Base-by-base conservation (phyloP, 2,329 filamentous ascomycete genomes). In the Alternaria longipes region DNA sequence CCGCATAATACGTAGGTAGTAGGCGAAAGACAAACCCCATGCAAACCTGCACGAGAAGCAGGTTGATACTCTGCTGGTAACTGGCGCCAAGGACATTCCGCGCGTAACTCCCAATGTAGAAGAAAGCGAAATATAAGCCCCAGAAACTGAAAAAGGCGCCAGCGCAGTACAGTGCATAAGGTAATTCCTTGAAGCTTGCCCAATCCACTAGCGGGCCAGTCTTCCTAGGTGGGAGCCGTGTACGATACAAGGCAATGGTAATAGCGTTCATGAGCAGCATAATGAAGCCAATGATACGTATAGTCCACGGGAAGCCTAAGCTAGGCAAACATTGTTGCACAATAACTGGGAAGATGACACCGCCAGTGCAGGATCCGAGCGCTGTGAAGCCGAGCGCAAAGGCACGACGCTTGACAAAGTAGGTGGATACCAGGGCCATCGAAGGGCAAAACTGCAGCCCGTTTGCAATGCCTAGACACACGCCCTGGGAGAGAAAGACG, bases 231-330 rank as follows among this genome's bases (percentile, higher is more conserved):
- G 81, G 72, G 5, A 81, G 36, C 73, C 74, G 62, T 70, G 74
- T 62, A 72, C 79, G 49, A 71, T 73, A 76, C 71, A 81, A 67
- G 68, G 76, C 7, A 64, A 76, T 58, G 69, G 65, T 50, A 69
- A 78, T 47, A 72, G 63, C 24, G 59, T 71, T 59, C 71, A 75
- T 79, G 0, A 77, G 81, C 3, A 89, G 68, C 20, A 87, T 85
- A 26, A 91, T 82, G 55, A 91, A 84, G 0, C 86, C 89, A 49
- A 90, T 82, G 1, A 85, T 84, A 0, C 88, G 81, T 38, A 89
- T 83, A 0, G 89, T 89, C 87, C 88, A 90, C 0, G 82, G 81
- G 67, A 90, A 91, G n/a, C 74, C 74, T 22, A 75, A 38, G 12
- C 54, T 66, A 24, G 72, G 72, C 11, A 77, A 58, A 26, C 71